Base-by-base conservation (phyloP, 257 asterid species). In the Euphrasia confusa region DNA sequence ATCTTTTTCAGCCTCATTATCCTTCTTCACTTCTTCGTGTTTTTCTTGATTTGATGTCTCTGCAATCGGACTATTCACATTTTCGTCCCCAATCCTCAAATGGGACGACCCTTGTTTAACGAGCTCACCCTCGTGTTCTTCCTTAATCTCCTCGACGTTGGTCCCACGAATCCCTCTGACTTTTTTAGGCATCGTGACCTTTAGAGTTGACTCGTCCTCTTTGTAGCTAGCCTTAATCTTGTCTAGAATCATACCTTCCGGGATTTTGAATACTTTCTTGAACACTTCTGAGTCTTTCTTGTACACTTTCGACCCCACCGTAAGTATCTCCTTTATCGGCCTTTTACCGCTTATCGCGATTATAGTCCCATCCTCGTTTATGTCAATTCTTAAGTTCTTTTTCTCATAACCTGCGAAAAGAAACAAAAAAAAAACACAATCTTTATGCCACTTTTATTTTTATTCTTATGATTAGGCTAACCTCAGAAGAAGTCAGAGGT, bases 201-300 rank as follows among this genome's bases (percentile, higher is more conserved):
- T 84, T 40, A 91, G 64, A 39, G 67, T 66, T 5, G 85, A 84
- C 64, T 79, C 83, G 45, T 81, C 83, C 21, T 86, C 89, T 14
- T 81, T 73, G 57, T 77, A 88, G 53, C 13, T 74, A 12, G 95
- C 96, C 44, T 60, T 67, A 58, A 88, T 86, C 79, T 80, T 69
- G 75, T 91, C 96, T 69, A 88, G 45, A 72, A 79, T 74, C 64
- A 88, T 90, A 37, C 76, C 90, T 48, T 70, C 78, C 12, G 98
- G 98, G 54, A 91, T 91, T 78, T 64, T 84, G 79, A 82, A 86
- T 47, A 81, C 82, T 70, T 84, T 91, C 67, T 74, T 84, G 78
- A 91, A 88, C 40, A 67, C 76, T 66, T 71, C 95, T 11, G 39
- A 58, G 7, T 70, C 88, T 66, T 85, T 85, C 73, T 72, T 88